Percentiles rank a stretch among this genome's conserved stretches.
Conservation (phyloP, 805 yeast genomes). For the Candida tammaniensis region DNA sequence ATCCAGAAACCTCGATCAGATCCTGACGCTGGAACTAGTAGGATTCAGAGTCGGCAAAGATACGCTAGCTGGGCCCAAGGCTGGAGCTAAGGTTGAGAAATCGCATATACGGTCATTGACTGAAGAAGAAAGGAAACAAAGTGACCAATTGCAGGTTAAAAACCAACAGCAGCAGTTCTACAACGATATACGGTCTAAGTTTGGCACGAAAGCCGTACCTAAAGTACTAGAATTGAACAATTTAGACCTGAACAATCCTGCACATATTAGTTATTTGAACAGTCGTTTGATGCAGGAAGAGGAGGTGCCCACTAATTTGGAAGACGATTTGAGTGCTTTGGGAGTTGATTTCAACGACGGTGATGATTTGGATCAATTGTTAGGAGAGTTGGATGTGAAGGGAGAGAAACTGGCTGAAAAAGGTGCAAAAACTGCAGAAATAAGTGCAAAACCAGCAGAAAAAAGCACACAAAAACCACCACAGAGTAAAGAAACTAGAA, state of each 20-base stretch:
- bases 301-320: too few relatives aligned
- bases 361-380: conserved; percentile 18
- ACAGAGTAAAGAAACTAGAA: too few relatives aligned
- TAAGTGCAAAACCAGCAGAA: too few relatives aligned
- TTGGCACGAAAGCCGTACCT: conserved; percentile 14
- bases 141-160: conserved; percentile 20
- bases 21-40: conserved; percentile 26
- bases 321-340: too few relatives aligned
- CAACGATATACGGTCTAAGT: conserved; percentile 26
- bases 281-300: conserved; percentile 14
- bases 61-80: conserved; percentile 7
- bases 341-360: conserved; percentile 8
- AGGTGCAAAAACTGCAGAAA: too few relatives aligned
- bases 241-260: conserved; percentile 20
- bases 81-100: neutral
- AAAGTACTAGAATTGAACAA: conserved; percentile 37
- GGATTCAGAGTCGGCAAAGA: conserved; percentile 37
- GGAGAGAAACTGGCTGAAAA: too few relatives aligned
- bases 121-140: conserved; percentile 25
- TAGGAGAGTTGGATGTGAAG: conserved; percentile 12
- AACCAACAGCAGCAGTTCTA: conserved; percentile 27
- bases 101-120: conserved; percentile 17
- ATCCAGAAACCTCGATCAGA: conserved; percentile 19
- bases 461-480: too few relatives aligned
- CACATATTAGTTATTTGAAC: conserved; percentile 24